A percentile compares a stretch with the other conserved stretches of the same genome.
phyloP scores from a whole-genome alignment of 1,284 basidiomycete genomes.

The Porphyrellus sp. region DNA sequence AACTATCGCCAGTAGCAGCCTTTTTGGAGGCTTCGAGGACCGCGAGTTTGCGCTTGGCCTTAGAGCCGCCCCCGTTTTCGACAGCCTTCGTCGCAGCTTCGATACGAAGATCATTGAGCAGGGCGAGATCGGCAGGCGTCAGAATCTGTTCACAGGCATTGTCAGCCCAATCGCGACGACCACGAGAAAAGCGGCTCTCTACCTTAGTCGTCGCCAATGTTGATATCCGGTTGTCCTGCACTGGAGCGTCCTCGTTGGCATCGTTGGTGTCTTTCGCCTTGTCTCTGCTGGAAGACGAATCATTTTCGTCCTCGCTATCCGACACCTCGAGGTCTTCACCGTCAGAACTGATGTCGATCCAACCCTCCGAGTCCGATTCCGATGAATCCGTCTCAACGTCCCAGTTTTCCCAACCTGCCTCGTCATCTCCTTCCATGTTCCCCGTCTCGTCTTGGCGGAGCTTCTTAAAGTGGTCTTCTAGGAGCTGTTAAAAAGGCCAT shows the following conservation, averaged over 20 bases:
- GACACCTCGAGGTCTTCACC: conserved; percentile 72
- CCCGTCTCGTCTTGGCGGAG: conserved; percentile 65
- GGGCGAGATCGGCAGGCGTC: conserved; percentile 94
- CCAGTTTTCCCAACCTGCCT: conserved; percentile 88
- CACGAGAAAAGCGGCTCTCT: not conserved
- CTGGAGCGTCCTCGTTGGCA: conserved; percentile 32
- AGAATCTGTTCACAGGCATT: conserved; percentile 72
- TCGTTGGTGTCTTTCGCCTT: conserved; percentile 19
- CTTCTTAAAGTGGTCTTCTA: conserved; percentile 82
- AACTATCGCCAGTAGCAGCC: conserved; percentile 42
- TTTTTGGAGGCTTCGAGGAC: conserved; percentile 70
- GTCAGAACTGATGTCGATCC: conserved; percentile 84
- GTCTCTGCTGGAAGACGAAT: conserved; percentile 38
- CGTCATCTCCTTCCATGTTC: conserved; percentile 57
- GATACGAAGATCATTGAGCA: conserved; percentile 87
- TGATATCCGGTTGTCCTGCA: conserved; percentile 44
- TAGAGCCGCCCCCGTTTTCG: conserved; percentile 68
- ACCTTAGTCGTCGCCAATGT: conserved; percentile 80
- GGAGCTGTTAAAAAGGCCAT: conserved; percentile 50
- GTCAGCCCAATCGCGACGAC: not conserved
- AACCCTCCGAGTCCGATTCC: conserved; percentile 70
- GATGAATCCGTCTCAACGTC: conserved; percentile 76
- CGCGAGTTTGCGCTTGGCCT: conserved; percentile 86
- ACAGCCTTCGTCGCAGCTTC: conserved; percentile 77
- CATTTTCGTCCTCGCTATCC: conserved; percentile 81